These are phyloP conservation scores for Phallus indusiatus DNA, from an alignment of 768 basidiomycete species.

Conservation along the genomic window DNA sequence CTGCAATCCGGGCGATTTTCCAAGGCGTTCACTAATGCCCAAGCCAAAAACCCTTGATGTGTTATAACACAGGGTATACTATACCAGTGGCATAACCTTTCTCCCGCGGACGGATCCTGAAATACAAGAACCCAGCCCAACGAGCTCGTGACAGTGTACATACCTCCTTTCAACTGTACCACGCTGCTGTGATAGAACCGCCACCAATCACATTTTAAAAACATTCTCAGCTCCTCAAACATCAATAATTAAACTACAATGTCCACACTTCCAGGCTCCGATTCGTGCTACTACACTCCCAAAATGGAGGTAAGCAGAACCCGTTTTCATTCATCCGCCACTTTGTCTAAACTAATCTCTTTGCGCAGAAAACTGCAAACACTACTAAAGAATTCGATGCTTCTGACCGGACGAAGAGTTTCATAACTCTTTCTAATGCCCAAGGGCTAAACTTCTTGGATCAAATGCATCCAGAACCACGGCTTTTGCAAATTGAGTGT, in stretches of 20 bases:
- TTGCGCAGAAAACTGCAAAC: too few species aligned
- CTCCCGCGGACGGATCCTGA: constrained; percentile 16
- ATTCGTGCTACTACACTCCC: neutral
- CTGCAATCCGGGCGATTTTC: too few species aligned
- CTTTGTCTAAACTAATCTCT: too few species aligned
- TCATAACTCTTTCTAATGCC: neutral
- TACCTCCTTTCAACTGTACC: too few species aligned
- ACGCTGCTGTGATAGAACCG: neutral
- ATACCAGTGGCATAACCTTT: constrained; percentile 20
- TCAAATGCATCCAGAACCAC: neutral
- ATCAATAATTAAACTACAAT: neutral
- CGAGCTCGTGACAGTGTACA: too few species aligned
- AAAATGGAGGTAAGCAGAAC: too few species aligned
- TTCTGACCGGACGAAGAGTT: neutral
- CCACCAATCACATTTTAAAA: neutral
- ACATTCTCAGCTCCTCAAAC: neutral
- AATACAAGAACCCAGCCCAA: too few species aligned
- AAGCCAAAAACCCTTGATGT: constrained; percentile 16
- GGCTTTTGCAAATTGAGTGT: neutral
- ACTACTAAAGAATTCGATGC: too few species aligned
- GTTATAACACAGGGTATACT: constrained; percentile 20
- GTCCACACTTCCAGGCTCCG: neutral
- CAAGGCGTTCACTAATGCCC: too few species aligned
- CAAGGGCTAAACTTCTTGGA: neutral
- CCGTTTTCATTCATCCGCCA: neutral